Percentiles rank a stretch among this genome's conserved stretches.
phyloP scores from a whole-genome alignment of 441 rosid species.

The Rhodomyrtus psidioides region DNA sequence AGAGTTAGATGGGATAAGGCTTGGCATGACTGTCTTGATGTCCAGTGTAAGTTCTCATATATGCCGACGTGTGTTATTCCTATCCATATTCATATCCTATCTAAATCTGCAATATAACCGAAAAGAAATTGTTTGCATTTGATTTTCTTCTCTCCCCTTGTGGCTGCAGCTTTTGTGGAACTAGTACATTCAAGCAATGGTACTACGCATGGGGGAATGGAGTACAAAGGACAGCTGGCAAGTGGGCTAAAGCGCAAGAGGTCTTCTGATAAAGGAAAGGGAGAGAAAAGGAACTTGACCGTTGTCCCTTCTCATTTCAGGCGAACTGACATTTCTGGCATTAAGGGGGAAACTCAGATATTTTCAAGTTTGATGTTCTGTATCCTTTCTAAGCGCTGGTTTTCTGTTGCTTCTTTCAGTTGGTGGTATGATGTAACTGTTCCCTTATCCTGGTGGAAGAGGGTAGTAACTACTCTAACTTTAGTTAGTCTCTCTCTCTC shows the following conservation, averaged over 20 bases:
- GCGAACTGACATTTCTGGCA: conserved; percentile 70
- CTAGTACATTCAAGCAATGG: conserved; percentile 90
- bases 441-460: neutral
- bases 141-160: neutral
- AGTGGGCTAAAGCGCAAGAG: conserved; percentile 25
- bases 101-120: neutral
- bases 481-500: neutral
- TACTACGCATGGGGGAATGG: conserved; percentile 65
- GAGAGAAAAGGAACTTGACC: conserved; percentile 42
- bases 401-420: conserved; percentile 1
- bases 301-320: conserved; percentile 80
- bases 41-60: conserved; percentile 53
- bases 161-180: conserved; percentile 71
- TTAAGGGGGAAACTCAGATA: conserved; percentile 72
- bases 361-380: conserved; percentile 83
- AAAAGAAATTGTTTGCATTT: neutral
- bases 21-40: conserved; percentile 96
- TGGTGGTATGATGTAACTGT: neutral
- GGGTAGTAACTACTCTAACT: neutral
- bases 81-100: neutral
- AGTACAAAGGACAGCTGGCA: conserved; percentile 29
- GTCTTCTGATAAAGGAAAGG: conserved; percentile 35
- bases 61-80: neutral
- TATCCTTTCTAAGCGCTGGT: conserved; percentile 46
- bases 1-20: conserved; percentile 95